A percentile compares a stretch with the other conserved stretches of the same genome.
Evolutionary conservation across 2,329 filamentous ascomycete species (phyloP).

Genomic region (Ambrosiella beaveri): DNA sequence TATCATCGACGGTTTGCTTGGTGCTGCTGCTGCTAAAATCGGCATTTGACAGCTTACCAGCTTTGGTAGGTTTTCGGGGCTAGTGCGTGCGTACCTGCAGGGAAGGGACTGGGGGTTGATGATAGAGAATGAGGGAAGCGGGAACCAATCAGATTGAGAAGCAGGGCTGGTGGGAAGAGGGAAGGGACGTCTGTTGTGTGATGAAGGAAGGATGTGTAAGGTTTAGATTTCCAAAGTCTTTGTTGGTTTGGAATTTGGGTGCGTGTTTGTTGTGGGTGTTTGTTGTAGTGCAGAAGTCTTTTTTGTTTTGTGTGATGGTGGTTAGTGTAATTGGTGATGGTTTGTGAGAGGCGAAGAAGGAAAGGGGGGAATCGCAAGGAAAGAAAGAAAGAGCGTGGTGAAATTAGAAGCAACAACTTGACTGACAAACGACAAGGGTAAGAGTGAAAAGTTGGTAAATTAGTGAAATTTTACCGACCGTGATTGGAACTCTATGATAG

Average conservation of each 20-base stretch:
- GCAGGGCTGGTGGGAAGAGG: background rate
- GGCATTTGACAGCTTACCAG: background rate
- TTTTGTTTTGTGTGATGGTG: too few relatives aligned
- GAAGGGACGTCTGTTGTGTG: background rate
- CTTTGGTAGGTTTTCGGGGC: background rate
- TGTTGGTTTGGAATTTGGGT: background rate
- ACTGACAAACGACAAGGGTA: background rate
- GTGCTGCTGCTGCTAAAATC: background rate
- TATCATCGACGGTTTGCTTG: background rate
- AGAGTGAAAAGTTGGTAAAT: background rate
- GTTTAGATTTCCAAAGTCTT: background rate
- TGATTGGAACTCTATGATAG: background rate
- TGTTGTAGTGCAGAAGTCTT: too few relatives aligned
- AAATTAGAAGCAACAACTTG: background rate
- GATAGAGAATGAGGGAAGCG: background rate
- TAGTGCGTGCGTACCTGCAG: background rate
- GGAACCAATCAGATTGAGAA: background rate
- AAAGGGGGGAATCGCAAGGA: too few relatives aligned
- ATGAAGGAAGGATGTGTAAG: background rate
- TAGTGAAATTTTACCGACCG: background rate
- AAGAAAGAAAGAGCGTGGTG: too few relatives aligned
- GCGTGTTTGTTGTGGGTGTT: too few relatives aligned
- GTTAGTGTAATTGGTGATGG: too few relatives aligned
- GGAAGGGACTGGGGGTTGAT: background rate
- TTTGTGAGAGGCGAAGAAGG: too few relatives aligned